Percentiles rank a stretch among this genome's conserved stretches.
Evolutionary conservation across 73 alveolate genomes (phyloP).

Genomic region (Effrenium voratum): DNA sequence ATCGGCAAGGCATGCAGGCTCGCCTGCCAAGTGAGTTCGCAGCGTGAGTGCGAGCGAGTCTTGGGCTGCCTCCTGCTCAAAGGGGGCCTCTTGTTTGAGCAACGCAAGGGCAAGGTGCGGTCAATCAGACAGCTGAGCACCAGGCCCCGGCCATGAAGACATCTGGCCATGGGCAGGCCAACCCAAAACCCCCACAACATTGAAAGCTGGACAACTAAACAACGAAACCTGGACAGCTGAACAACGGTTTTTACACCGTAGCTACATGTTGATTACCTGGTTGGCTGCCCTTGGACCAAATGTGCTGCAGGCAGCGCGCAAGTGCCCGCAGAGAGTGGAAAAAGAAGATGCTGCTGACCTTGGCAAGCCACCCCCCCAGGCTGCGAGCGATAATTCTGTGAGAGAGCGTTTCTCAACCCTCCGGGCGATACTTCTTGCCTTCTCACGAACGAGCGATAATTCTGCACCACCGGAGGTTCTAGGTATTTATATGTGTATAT

Average conservation of each 20-base stretch:
- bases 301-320: not conserved
- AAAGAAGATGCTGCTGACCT: not conserved
- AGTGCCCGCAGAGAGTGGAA: not conserved
- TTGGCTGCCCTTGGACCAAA: not conserved
- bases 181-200: not conserved
- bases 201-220: not conserved
- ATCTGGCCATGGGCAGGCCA: not conserved
- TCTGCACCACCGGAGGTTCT: not conserved
- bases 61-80: not conserved
- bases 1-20: not conserved
- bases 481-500: not conserved
- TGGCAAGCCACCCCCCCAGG: not conserved
- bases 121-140: not conserved
- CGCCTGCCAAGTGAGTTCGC: not conserved
- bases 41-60: not conserved
- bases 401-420: not conserved
- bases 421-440: not conserved
- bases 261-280: not conserved
- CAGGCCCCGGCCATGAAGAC: too few relatives aligned
- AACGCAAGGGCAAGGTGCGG: too few relatives aligned
- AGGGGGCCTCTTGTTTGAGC: not conserved
- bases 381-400: not conserved
- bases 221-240: not conserved
- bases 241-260: not conserved
- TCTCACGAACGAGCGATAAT: not conserved